phyloP scores from a whole-genome alignment of 208 protist species.

The Phytomonas francai region DNA sequence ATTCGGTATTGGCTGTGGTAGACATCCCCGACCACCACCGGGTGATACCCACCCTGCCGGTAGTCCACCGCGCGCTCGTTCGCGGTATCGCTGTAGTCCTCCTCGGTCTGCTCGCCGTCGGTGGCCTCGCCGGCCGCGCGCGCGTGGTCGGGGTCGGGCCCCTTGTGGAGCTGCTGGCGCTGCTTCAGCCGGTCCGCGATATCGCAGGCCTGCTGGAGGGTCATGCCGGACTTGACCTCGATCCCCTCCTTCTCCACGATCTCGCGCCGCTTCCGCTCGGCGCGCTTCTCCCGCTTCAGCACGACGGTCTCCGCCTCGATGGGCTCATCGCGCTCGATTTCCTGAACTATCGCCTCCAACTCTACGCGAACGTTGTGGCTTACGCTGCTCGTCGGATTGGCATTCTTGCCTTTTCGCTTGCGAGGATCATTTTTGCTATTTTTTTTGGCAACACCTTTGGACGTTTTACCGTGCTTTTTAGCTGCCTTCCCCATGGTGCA shows the following conservation, averaged over 20 bases:
- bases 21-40: conserved; percentile 89
- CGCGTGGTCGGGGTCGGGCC: not conserved
- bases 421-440: conserved; percentile 40
- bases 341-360: conserved; percentile 39
- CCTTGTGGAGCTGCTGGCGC: not conserved
- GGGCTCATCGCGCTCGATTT: conserved; percentile 34
- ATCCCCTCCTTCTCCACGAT: conserved; percentile 33
- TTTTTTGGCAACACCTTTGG: conserved; percentile 35
- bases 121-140: not conserved
- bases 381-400: conserved; percentile 53
- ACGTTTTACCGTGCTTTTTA: conserved; percentile 38
- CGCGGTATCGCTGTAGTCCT: conserved; percentile 83
- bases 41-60: conserved; percentile 95
- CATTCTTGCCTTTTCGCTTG: conserved; percentile 46
- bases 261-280: conserved; percentile 24
- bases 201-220: conserved; percentile 40
- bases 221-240: conserved; percentile 61
- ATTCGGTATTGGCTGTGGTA: conserved; percentile 93
- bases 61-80: conserved; percentile 83
- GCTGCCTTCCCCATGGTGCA: conserved; percentile 23
- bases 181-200: conserved; percentile 32
- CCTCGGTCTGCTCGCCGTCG: conserved; percentile 23
- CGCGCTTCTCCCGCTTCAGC: conserved; percentile 21
- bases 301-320: conserved; percentile 9
- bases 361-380: conserved; percentile 37